Percentiles rank a stretch among this genome's conserved stretches.
Evolutionary conservation across 192 early-diverging fungal species (phyloP).

Genomic region (Umbelopsis sp.): DNA sequence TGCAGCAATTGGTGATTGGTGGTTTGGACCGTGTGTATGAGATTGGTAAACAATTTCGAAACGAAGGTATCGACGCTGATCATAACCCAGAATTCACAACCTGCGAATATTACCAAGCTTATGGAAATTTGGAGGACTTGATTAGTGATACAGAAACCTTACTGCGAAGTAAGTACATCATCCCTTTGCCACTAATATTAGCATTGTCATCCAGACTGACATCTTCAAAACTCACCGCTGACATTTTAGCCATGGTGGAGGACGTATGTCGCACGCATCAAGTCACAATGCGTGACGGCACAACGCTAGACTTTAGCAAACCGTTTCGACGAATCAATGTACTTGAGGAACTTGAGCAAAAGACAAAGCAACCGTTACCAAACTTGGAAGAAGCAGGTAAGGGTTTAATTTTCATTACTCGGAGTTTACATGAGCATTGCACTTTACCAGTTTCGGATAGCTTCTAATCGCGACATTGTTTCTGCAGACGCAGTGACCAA

Average conservation of each 20-base stretch:
- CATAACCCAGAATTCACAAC: slow-evolving; percentile 94
- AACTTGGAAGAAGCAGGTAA: slow-evolving; percentile 39
- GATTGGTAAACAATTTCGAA: slow-evolving; percentile 89
- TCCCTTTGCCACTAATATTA: too few relatives aligned
- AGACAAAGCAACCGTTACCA: slow-evolving; percentile 43
- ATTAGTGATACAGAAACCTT: slow-evolving; percentile 73
- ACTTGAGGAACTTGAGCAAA: slow-evolving; percentile 44
- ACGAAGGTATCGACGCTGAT: slow-evolving; percentile 86
- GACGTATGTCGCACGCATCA: slow-evolving; percentile 26
- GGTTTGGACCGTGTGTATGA: slow-evolving; percentile 86
- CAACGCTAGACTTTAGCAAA: slow-evolving; percentile 49
- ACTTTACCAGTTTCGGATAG: neutral
- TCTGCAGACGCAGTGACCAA: slow-evolving; percentile 28
- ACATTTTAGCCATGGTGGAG: slow-evolving; percentile 46
- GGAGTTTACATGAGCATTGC: neutral
- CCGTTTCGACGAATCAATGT: slow-evolving; percentile 64
- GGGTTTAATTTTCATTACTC: neutral
- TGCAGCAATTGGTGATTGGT: slow-evolving; percentile 80
- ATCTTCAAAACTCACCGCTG: too few relatives aligned
- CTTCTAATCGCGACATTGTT: neutral
- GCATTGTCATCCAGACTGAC: too few relatives aligned
- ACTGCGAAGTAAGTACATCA: slow-evolving; percentile 10
- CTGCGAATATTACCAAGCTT: slow-evolving; percentile 87
- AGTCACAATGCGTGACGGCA: slow-evolving; percentile 17
- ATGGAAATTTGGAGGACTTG: slow-evolving; percentile 66